These are phyloP conservation scores for Sinapis alba DNA, from an alignment of 441 rosid species.

Conservation along the genomic window DNA sequence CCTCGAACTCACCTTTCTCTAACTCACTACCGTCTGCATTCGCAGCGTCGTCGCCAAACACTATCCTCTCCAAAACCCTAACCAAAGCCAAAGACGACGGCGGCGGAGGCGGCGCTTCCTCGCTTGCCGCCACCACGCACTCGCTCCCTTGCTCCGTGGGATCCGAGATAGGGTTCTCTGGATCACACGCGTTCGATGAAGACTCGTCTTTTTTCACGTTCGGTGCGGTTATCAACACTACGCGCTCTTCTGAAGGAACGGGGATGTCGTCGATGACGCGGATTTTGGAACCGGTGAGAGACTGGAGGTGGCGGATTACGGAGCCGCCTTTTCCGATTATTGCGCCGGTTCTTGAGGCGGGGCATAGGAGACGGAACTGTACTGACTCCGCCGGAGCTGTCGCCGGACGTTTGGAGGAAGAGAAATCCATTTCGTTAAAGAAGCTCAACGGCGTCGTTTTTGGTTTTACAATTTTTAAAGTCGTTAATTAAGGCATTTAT, in stretches of 20 bases:
- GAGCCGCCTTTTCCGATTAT: conserved; percentile 49
- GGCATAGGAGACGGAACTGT: conserved; percentile 58
- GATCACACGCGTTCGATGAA: conserved; percentile 6
- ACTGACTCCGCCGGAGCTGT: conserved; percentile 31
- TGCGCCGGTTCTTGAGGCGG: conserved; percentile 48
- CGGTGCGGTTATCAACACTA: conserved; percentile 46
- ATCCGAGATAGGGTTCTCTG: conserved; percentile 29
- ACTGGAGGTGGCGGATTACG: conserved; percentile 47
- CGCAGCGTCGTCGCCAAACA: conserved; percentile 47
- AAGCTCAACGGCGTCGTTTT: conserved; percentile 28
- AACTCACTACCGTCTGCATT: conserved; percentile 31
- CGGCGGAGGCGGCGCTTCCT: conserved; percentile 46
- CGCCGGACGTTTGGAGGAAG: conserved; percentile 39
- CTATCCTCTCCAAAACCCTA: conserved; percentile 57
- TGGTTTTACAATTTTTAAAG: no score
- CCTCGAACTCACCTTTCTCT: conserved; percentile 39
- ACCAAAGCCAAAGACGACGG: conserved; percentile 51
- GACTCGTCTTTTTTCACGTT: conserved; percentile 27
- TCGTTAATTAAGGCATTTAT: no score
- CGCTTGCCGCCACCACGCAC: no score
- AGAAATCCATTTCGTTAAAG: conserved; percentile 23
- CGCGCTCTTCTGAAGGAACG: conserved; percentile 52
- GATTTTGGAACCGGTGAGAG: conserved; percentile 50
- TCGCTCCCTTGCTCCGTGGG: no score
- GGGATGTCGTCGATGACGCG: conserved; percentile 63